Evolutionary conservation across 148 eudicot genomes (phyloP), one percentile per base, ranked within the genome.

Genomic region (Vaccinium vitisidaea): DNA sequence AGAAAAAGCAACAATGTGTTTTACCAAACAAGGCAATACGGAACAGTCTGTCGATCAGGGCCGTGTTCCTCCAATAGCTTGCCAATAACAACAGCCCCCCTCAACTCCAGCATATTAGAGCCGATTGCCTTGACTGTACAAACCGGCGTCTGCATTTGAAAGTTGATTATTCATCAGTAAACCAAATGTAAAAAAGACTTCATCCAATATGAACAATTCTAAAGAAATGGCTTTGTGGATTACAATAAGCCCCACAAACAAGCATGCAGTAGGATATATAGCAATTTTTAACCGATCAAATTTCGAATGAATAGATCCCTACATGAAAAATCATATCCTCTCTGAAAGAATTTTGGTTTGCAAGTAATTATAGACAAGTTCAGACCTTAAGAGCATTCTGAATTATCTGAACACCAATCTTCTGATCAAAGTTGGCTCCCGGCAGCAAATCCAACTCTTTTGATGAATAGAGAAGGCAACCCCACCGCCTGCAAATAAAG

Each of bases 51-150:
- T 59, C 52, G 93, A 58, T 94, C 97, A 5, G 90, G 91, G 86
- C 92, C 83, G 25, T 94, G 94, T 84, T 93, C 94, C 87, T 94
- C 97, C 88, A 96, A 84, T 19, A 96, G 89, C 88, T 94, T 96
- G 16, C 97, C 99, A 77, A 93, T 94, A 39, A 96, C 89, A 39
- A 96, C 98, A 78, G 98, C 94, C 94, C 48, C 99, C 99, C 84
- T 96, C 97, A 12, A 94, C 97, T 78, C 98, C 99, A 71, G 99
- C 99, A 32, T 36, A 80, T 96, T 96, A 3, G 93, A 86, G 77
- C 94, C 99, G 80, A 96, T 96, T 32, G 32, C 32, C 32, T 0
- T 30, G 32, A 30, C 32, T 56, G 95, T 89, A 78, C 93, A 65
- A 54, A 90, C 94, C 7, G 98, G 97, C 23, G 90, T 88, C 97